Conservation (phyloP, 495 filamentous ascomycete genomes). For the Annulohypoxylon nitens region DNA sequence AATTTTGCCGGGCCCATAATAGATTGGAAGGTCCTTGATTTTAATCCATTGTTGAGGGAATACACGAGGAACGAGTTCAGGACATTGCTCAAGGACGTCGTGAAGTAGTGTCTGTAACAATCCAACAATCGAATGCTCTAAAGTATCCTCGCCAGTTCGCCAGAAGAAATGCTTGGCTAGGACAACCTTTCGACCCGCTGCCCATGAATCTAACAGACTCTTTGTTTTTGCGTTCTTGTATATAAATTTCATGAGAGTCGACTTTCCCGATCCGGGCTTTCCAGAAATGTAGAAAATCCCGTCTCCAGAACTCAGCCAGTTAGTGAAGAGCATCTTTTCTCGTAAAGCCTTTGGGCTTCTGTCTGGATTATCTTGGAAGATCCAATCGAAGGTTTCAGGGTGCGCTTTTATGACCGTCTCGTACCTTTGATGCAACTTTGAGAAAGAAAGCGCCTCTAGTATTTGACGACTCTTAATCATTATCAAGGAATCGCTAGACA, state of each 20-base stretch:
- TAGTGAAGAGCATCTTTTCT: slow-evolving; percentile 8
- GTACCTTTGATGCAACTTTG: slow-evolving; percentile 10
- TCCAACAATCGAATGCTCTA: slow-evolving; percentile 6
- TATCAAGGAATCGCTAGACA: neutral
- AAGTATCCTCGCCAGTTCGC: neutral
- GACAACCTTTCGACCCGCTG: neutral
- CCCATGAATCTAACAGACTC: neutral
- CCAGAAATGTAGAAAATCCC: slow-evolving; percentile 5
- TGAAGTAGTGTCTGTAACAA: slow-evolving; percentile 1
- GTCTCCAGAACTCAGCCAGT: neutral
- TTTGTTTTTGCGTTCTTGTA: slow-evolving; percentile 7
- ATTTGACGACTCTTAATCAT: neutral
- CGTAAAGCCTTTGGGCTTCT: neutral
- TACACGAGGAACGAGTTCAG: slow-evolving; percentile 5
- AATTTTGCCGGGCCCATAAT: neutral
- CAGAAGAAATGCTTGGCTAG: slow-evolving; percentile 9
- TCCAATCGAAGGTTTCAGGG: slow-evolving; percentile 10
- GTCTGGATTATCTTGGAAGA: slow-evolving; percentile 5
- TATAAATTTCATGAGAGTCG: slow-evolving; percentile 10
- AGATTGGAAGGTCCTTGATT: neutral
- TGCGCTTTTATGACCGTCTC: neutral
- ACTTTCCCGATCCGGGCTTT: slow-evolving; percentile 8
- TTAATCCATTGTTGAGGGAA: neutral
- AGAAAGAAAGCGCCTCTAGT: neutral
- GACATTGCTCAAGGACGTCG: neutral